Conservation (phyloP, 164 flowering plant genomes). For the Dillenia turbinata region DNA sequence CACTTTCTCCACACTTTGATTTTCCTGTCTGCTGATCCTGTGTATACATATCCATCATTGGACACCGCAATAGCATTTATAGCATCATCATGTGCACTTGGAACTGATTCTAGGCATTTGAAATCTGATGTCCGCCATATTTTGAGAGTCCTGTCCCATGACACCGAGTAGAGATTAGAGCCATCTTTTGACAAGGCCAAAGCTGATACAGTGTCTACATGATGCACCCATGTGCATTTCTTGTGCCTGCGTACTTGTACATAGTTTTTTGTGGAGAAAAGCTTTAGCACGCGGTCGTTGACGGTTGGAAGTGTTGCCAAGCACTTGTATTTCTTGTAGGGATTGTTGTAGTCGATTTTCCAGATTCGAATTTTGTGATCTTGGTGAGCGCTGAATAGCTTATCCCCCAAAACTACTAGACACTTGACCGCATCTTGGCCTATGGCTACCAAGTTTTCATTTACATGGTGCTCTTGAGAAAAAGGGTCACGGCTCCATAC, state of each 20-base stretch:
- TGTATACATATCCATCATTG: conserved; percentile 38
- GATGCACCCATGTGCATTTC: conserved; percentile 80
- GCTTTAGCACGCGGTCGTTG: conserved; percentile 45
- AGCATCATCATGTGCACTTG: conserved; percentile 8
- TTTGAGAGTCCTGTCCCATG: conserved; percentile 6
- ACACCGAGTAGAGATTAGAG: conserved; percentile 2
- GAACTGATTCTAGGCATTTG: conserved; percentile 7
- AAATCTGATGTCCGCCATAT: conserved; percentile 9
- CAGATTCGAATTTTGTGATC: conserved; percentile 87
- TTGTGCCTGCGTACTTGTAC: conserved; percentile 71
- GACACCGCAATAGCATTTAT: conserved; percentile 14
- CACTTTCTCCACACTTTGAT: conserved; percentile 47
- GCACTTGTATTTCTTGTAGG: conserved; percentile 22
- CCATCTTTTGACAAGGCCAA: not conserved
- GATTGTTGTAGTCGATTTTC: conserved; percentile 30
- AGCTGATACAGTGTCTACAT: conserved; percentile 74
- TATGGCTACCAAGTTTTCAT: conserved; percentile 24
- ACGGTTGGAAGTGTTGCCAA: conserved; percentile 83
- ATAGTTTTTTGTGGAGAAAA: conserved; percentile 54
- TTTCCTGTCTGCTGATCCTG: conserved; percentile 52
- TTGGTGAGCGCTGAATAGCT: conserved; percentile 77
- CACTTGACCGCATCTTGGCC: conserved; percentile 78
- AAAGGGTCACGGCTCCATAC: conserved; percentile 28
- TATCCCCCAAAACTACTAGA: conserved; percentile 36
- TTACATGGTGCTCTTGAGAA: no score